Evolutionary conservation across 2,329 filamentous ascomycete species (phyloP).

Genomic region (Fusarium buxicola): DNA sequence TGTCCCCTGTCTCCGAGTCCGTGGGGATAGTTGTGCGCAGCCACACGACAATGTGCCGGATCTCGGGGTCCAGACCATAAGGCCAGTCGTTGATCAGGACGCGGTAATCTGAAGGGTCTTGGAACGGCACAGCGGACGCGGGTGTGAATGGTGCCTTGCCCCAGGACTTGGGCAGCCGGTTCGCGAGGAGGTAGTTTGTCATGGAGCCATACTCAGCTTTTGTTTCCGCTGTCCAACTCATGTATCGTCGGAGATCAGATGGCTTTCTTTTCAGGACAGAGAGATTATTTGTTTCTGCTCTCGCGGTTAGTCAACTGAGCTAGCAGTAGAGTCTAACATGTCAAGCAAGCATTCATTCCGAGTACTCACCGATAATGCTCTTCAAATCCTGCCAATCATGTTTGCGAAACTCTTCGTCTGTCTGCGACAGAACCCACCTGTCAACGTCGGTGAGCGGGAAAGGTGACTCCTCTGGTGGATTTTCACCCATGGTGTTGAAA

Average conservation of each 20-base stretch:
- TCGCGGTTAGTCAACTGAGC: constrained; percentile 25
- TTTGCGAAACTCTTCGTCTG: constrained; percentile 76
- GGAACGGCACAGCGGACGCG: constrained; percentile 63
- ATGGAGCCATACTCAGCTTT: constrained; percentile 82
- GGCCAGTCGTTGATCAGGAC: constrained; percentile 95
- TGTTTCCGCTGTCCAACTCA: constrained; percentile 78
- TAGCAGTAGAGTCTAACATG: background rate
- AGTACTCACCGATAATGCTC: constrained; percentile 69
- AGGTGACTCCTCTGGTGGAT: constrained; percentile 56
- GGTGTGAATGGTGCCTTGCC: constrained; percentile 67
- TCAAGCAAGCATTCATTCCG: constrained; percentile 5
- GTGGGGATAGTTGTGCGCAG: constrained; percentile 83
- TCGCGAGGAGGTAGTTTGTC: constrained; percentile 78
- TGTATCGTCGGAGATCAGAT: constrained; percentile 82
- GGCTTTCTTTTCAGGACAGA: constrained; percentile 82
- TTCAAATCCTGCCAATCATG: constrained; percentile 81
- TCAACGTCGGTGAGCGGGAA: constrained; percentile 72
- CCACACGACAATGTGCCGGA: constrained; percentile 92
- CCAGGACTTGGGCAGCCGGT: constrained; percentile 78
- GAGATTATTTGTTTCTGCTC: constrained; percentile 68
- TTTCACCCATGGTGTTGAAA: constrained; percentile 55
- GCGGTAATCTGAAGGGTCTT: constrained; percentile 68
- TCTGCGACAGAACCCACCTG: constrained; percentile 68
- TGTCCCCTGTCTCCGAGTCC: constrained; percentile 75
- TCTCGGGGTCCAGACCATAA: constrained; percentile 76